A percentile compares a stretch with the other conserved stretches of the same genome.
Conservation (phyloP, 805 yeast genomes). For the Monosporozyma yasuniensis region DNA sequence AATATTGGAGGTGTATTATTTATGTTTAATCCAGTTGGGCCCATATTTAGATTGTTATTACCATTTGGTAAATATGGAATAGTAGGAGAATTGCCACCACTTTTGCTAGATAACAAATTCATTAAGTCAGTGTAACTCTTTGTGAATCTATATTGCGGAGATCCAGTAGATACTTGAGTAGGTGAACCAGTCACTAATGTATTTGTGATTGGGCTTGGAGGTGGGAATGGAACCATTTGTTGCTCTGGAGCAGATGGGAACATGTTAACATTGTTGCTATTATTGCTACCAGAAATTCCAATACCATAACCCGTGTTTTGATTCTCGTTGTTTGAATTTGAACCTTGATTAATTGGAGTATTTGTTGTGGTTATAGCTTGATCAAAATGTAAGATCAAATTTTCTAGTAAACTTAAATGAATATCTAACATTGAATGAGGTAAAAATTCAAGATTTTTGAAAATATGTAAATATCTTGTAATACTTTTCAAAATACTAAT, state of each 20-base stretch:
- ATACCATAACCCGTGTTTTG: neutral
- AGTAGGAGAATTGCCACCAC: neutral
- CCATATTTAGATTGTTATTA: neutral
- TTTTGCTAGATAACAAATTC: constrained; percentile 9
- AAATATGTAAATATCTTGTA: constrained; percentile 3
- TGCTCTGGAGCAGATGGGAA: neutral
- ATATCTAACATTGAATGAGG: constrained; percentile 1
- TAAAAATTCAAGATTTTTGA: constrained; percentile 3
- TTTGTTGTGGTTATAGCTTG: constrained; percentile 1
- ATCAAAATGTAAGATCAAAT: constrained; percentile 1
- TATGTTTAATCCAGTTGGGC: neutral
- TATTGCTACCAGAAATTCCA: neutral
- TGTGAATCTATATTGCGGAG: constrained; percentile 4
- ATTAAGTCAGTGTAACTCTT: constrained; percentile 19
- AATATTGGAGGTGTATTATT: neutral
- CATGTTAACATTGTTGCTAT: neutral
- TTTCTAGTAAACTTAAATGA: constrained; percentile 1
- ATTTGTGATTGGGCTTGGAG: neutral
- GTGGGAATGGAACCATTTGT: neutral
- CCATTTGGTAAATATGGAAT: neutral
- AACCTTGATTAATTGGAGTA: neutral
- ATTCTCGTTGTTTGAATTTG: neutral
- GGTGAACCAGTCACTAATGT: neutral
- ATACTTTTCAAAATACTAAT: neutral
- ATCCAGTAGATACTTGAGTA: neutral